These are phyloP conservation scores for Lithospermum erythrorhizon DNA, from an alignment of 257 asterid species.

Conservation along the genomic window DNA sequence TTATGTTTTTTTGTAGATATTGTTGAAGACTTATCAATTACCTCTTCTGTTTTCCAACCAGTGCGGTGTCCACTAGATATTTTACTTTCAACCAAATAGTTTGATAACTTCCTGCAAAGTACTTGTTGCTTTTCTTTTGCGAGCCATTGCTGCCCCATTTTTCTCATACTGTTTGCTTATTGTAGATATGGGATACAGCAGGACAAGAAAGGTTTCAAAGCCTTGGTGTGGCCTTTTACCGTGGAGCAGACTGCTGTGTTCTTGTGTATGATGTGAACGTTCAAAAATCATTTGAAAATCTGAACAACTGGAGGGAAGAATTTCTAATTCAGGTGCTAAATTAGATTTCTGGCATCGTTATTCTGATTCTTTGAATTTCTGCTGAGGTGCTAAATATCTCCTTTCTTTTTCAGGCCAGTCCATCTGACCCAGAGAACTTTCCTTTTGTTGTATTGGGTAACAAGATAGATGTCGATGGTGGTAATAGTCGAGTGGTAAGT, in stretches of 20 bases:
- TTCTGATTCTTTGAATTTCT: neutral
- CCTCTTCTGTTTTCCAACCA: neutral
- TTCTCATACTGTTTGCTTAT: slow-evolving; percentile 5
- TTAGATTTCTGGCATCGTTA: slow-evolving; percentile 8
- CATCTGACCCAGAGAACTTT: slow-evolving; percentile 92
- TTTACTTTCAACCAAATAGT: neutral
- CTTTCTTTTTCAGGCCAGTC: slow-evolving; percentile 73
- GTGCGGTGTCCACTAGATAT: neutral
- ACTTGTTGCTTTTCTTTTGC: neutral
- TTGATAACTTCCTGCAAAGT: neutral
- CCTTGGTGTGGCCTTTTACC: slow-evolving; percentile 98
- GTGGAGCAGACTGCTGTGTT: slow-evolving; percentile 99
- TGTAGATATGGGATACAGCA: slow-evolving; percentile 98
- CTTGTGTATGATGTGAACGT: slow-evolving; percentile 93
- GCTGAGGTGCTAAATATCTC: neutral
- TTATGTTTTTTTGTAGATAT: too few relatives aligned
- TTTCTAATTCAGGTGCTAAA: slow-evolving; percentile 78
- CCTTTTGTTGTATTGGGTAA: slow-evolving; percentile 97
- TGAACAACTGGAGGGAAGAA: slow-evolving; percentile 95
- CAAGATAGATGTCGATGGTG: slow-evolving; percentile 94
- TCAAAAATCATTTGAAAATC: slow-evolving; percentile 88
- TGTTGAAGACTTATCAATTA: neutral
- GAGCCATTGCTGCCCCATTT: neutral
- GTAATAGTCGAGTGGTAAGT: slow-evolving; percentile 88
- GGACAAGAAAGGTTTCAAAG: slow-evolving; percentile 99